Evolutionary conservation across 495 filamentous ascomycete species (phyloP), one percentile per base, ranked within the genome.

Genomic region (Penicillium roqueforti): DNA sequence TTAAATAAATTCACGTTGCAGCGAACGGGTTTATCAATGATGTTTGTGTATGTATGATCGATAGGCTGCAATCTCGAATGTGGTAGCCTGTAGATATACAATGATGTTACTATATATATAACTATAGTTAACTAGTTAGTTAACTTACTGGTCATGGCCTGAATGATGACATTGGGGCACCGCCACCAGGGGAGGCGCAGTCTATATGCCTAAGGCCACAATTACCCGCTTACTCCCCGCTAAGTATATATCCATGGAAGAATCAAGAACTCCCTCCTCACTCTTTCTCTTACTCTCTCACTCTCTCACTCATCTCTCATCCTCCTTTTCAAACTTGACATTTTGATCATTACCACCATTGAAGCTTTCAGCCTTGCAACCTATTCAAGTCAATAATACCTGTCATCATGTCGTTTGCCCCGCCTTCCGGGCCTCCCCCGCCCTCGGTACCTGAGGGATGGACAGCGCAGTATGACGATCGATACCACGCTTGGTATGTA

Each of bases 381-480:
- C 11, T 18, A 8, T 28, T 26, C 25, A 31, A 11, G 7, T 14
- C n/a, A 38, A 16, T 32, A 19, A 46, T 26, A 32, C 28, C n/a
- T 53, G n/a, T 20, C 23, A 47, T 54, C 32, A 52, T 44, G 49
- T 90, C 64, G 42, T 59, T 54, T 16, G 70, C 75, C 32, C 81
- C 89, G 53, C 89, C 89, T 18, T 62, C 81, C 1, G 89, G 89
- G 6, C 92, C 92, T 46, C 91, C 91, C 32, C 91, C 93, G 8
- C 92, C 91, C 20, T 82, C 83, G 56, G 86, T 96, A 1, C 93
- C 92, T 0, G 86, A 88, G 62, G 92, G 92, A 52, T 97, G 91
- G 90, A 85, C 87, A 62, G 85, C 84, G 8, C 82, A 88, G 40
- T 95, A 80, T 69, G 86, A 89, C 58, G 79, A 83, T 0, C 80